Evolutionary conservation across 495 filamentous ascomycete species (phyloP).

Genomic region (Sporormia fimetaria): DNA sequence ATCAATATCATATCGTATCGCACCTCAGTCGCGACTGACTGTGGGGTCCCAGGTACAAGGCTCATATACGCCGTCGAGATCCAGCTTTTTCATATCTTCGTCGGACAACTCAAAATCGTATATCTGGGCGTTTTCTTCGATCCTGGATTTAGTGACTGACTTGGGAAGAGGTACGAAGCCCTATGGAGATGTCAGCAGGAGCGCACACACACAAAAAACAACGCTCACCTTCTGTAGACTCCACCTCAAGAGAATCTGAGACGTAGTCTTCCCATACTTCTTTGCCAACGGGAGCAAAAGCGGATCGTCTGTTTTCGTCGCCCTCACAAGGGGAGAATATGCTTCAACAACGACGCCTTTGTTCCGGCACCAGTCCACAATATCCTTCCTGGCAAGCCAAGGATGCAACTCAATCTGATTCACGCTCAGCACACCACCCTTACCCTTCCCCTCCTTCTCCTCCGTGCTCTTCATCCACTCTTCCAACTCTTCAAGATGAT

Average conservation of each 20-base stretch:
- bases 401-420: constrained; percentile 88
- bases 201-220: background rate
- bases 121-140: constrained; percentile 62
- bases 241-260: constrained; percentile 78
- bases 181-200: constrained; percentile 23
- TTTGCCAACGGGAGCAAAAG: constrained; percentile 46
- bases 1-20: too few species aligned
- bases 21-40: constrained; percentile 30
- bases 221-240: constrained; percentile 62
- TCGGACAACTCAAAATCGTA: constrained; percentile 69
- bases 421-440: constrained; percentile 65
- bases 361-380: constrained; percentile 62
- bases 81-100: constrained; percentile 47
- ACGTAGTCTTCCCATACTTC: constrained; percentile 61
- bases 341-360: constrained; percentile 64
- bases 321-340: constrained; percentile 67
- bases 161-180: constrained; percentile 66
- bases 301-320: constrained; percentile 53
- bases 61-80: constrained; percentile 45
- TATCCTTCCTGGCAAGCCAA: constrained; percentile 66
- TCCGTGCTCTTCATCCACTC: constrained; percentile 58
- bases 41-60: constrained; percentile 71
- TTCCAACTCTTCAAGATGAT: constrained; percentile 63
- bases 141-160: constrained; percentile 54
- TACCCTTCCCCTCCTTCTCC: constrained; percentile 47